Evolutionary conservation across 2,329 filamentous ascomycete genomes (phyloP), one percentile per base, ranked within the genome.

Genomic region (Knoxdaviesia proteae): DNA sequence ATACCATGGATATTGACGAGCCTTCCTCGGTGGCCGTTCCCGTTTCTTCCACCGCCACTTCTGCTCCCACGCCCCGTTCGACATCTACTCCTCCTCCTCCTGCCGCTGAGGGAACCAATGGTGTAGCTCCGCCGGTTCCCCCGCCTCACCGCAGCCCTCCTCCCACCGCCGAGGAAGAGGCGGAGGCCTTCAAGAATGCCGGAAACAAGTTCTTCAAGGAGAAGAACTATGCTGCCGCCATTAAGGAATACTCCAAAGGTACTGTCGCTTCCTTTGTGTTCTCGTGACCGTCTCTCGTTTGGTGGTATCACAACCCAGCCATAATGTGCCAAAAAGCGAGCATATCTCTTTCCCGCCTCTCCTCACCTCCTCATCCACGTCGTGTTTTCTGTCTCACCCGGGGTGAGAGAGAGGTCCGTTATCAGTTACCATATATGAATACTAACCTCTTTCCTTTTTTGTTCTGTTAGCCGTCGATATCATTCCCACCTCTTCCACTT

Each of bases 161-260:
- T 41, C 62, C 67, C 38, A 67, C 61, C 34, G 58, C 66, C 30
- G 59, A 62, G 37, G 81, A 88, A 43, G 84, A 94, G 56, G 84
- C 88, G 31, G 90, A 98, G 62, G 69, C 76, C 8, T 94, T 80
- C 71, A 98, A 98, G 68, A 74, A 82, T 52, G 75, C 83, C 2
- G 90, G 90, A 46, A 98, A 98, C 65, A 90, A 90, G 55, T 88
- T 84, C 56, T 98, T 94, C 72, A 96, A 94, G 66, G 83, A 87
- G 49, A 84, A 80, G 57, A 83, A 94, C 54, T 98, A 88, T 59
- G 64, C 69, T 47, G 80, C 81, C 56, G 88, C 90, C 30, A 87
- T 96, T 57, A 73, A 82, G 51, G 84, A 94, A 60, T 98, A 96
- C 60, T 84, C 82, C 51, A 94, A 93, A 74, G 88, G 88, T 94